These are phyloP conservation scores for Coccinonectria pachysandricola DNA, from an alignment of 2,329 filamentous ascomycete genomes.

Conservation along the genomic window DNA sequence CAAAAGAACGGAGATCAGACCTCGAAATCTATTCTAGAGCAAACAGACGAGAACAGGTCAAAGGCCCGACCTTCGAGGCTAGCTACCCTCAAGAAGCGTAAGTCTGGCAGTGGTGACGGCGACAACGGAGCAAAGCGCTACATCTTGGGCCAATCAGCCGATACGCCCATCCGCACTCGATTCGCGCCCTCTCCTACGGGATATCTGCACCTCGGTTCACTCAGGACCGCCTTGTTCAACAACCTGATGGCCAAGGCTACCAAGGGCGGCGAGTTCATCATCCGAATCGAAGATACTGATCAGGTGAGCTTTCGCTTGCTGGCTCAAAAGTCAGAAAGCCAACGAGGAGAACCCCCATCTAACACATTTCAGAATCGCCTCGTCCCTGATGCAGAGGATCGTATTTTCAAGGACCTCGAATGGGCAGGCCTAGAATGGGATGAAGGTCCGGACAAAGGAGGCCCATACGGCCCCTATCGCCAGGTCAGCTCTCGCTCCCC, in stretches of 20 bases:
- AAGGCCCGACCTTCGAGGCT: conserved; percentile 10
- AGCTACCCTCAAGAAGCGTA: conserved; percentile 15
- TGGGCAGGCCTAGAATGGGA: conserved; percentile 93
- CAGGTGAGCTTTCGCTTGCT: conserved; percentile 56
- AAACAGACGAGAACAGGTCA: not conserved
- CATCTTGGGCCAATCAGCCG: conserved; percentile 39
- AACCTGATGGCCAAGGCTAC: conserved; percentile 83
- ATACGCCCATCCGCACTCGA: conserved; percentile 46
- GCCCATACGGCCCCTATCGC: conserved; percentile 75
- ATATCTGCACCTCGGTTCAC: conserved; percentile 80
- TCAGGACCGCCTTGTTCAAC: conserved; percentile 92
- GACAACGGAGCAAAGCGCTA: conserved; percentile 10
- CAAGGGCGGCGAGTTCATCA: conserved; percentile 69
- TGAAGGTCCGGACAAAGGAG: conserved; percentile 79
- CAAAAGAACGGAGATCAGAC: not conserved
- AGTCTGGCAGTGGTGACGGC: conserved; percentile 1
- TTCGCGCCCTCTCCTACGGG: conserved; percentile 96
- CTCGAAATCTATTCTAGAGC: not conserved
- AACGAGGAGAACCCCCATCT: no score
- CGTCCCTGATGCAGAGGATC: conserved; percentile 66
- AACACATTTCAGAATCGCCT: conserved; percentile 81
- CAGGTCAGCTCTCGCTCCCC: conserved; percentile 53
- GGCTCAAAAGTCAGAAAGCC: no score
- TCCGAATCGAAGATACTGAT: conserved; percentile 93
- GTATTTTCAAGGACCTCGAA: conserved; percentile 66